phyloP scores from a whole-genome alignment of 495 filamentous ascomycete species.

The Penicillium mononematosum region DNA sequence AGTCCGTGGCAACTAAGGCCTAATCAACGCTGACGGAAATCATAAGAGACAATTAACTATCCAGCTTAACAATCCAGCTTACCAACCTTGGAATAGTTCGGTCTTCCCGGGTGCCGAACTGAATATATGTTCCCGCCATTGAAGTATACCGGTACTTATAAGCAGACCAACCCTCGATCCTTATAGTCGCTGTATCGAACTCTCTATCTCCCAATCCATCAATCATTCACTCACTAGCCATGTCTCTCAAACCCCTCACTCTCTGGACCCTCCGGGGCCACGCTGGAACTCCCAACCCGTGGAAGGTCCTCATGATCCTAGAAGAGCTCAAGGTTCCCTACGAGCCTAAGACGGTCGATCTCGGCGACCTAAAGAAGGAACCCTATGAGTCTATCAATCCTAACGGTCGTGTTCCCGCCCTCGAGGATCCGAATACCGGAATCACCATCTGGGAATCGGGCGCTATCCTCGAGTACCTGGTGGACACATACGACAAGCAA shows the following conservation, averaged over 20 bases:
- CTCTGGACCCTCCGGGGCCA: slow-evolving; percentile 36
- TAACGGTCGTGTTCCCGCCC: slow-evolving; percentile 64
- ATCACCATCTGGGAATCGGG: slow-evolving; percentile 70
- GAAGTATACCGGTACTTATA: too few species aligned
- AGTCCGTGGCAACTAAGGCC: too few species aligned
- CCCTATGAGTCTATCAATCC: slow-evolving; percentile 61
- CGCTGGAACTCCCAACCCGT: slow-evolving; percentile 56
- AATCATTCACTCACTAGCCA: slow-evolving; percentile 5
- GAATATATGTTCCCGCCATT: too few species aligned
- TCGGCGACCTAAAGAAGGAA: slow-evolving; percentile 56
- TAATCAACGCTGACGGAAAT: too few species aligned
- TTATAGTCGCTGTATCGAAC: too few species aligned
- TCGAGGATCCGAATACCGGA: slow-evolving; percentile 67
- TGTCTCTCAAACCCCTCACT: slow-evolving; percentile 45
- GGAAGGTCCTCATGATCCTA: slow-evolving; percentile 64
- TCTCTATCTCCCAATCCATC: too few species aligned
- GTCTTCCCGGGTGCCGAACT: too few species aligned
- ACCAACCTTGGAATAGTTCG: too few species aligned
- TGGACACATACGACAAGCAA: slow-evolving; percentile 66
- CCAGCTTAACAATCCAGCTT: too few species aligned
- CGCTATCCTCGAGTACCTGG: slow-evolving; percentile 71
- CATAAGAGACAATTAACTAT: too few species aligned
- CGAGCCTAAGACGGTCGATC: slow-evolving; percentile 41
- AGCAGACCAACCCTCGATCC: too few species aligned
- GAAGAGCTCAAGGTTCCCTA: slow-evolving; percentile 62